phyloP scores from a whole-genome alignment of 371 early-diverging fungal genomes.

The Mucor racemosus region DNA sequence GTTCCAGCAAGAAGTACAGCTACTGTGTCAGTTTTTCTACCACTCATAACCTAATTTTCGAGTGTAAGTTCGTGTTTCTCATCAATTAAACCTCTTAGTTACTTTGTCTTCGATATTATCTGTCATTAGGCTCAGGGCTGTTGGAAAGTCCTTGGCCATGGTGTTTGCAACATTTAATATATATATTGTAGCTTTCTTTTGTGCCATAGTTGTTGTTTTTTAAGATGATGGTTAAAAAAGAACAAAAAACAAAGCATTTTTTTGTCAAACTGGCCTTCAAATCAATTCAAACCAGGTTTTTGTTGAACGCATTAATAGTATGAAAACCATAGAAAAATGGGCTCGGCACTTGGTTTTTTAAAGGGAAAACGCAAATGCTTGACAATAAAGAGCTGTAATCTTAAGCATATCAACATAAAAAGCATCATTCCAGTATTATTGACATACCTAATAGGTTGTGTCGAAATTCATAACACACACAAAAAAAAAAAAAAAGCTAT shows the following conservation, averaged over 20 bases:
- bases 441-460: no score
- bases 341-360: not conserved
- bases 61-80: not conserved
- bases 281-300: not conserved
- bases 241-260: not conserved
- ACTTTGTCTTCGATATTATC: conserved; percentile 43
- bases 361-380: no score
- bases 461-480: no score
- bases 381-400: no score
- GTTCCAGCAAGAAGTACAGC: conserved; percentile 45
- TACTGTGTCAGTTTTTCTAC: conserved; percentile 46
- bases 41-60: conserved; percentile 30
- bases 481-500: no score
- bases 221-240: not conserved
- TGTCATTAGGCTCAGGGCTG: conserved; percentile 48
- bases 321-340: not conserved
- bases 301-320: not conserved
- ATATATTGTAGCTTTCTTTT: conserved; percentile 66
- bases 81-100: not conserved
- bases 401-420: no score
- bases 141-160: conserved; percentile 55
- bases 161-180: conserved; percentile 63
- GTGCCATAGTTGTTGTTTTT: conserved; percentile 40
- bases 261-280: not conserved
- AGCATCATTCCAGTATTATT: no score